phyloP scores from a whole-genome alignment of 768 basidiomycete species.

The Mrakia blollopis region DNA sequence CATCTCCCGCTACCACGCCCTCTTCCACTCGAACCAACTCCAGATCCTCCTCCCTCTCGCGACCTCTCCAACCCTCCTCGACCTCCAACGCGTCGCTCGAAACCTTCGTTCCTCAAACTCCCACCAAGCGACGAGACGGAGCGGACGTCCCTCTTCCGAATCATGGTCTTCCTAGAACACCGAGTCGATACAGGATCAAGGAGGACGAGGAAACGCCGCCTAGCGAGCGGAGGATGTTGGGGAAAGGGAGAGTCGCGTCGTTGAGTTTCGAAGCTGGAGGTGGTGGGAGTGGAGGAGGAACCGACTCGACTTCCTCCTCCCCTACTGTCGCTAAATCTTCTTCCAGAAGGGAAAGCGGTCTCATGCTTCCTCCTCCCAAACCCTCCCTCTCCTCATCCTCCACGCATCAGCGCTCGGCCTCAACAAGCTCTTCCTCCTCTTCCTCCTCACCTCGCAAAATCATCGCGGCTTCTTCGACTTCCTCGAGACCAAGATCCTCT shows the following conservation, averaged over 20 bases:
- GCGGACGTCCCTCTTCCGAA: not conserved
- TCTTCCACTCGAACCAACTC: not conserved
- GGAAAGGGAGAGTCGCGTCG: not conserved
- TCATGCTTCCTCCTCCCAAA: slow-evolving; percentile 15
- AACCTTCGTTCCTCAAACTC: slow-evolving; percentile 14
- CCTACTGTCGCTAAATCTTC: not conserved
- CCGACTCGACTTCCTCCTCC: not conserved
- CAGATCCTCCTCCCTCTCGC: not conserved
- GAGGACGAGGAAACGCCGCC: slow-evolving; percentile 9
- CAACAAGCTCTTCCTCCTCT: not conserved
- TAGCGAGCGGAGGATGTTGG: not conserved
- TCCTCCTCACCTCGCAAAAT: not conserved
- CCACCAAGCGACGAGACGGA: slow-evolving; percentile 1
- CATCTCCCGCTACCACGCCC: slow-evolving; percentile 1
- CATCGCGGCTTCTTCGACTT: not conserved
- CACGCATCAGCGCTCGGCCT: not conserved
- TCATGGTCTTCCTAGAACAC: slow-evolving; percentile 9
- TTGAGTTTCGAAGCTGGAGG: not conserved
- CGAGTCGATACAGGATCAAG: slow-evolving; percentile 21
- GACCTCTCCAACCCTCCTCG: not conserved
- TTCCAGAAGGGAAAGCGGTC: slow-evolving; percentile 7
- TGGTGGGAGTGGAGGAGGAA: too few relatives aligned
- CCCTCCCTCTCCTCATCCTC: not conserved
- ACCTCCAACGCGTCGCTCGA: not conserved
- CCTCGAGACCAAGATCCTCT: not conserved